Conservation (phyloP, 73 alveolate genomes). For the Uronychia binucleata region DNA sequence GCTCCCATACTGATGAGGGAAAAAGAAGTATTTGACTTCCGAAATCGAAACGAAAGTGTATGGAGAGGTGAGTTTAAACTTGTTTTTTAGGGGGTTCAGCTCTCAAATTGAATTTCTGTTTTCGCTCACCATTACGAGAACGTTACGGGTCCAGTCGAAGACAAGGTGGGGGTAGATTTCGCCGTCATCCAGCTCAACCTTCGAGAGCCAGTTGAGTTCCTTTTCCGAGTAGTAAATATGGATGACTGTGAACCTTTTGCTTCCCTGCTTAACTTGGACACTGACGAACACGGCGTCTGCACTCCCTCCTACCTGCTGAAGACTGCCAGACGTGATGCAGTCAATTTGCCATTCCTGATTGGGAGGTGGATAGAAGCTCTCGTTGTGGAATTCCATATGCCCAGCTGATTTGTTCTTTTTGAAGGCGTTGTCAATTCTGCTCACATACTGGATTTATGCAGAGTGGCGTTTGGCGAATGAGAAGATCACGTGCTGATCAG, state of each 20-base stretch:
- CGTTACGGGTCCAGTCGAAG: neutral
- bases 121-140: neutral
- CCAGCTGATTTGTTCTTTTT: neutral
- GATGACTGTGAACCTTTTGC: neutral
- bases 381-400: neutral
- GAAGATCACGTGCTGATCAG: neutral
- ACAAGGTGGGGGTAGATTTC: neutral
- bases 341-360: neutral
- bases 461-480: neutral
- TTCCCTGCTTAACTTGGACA: neutral
- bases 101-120: neutral
- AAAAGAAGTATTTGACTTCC: neutral
- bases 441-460: too few relatives aligned
- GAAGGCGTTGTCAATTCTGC: neutral
- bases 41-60: neutral
- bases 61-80: neutral
- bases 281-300: neutral
- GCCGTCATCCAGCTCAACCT: neutral
- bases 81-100: neutral
- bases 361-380: neutral
- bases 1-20: neutral
- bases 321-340: neutral
- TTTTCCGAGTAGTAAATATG: neutral
- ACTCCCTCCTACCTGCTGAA: neutral
- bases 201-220: neutral